phyloP scores from a whole-genome alignment of 2,329 filamentous ascomycete species.

The Colletotrichum sansevieriae region DNA sequence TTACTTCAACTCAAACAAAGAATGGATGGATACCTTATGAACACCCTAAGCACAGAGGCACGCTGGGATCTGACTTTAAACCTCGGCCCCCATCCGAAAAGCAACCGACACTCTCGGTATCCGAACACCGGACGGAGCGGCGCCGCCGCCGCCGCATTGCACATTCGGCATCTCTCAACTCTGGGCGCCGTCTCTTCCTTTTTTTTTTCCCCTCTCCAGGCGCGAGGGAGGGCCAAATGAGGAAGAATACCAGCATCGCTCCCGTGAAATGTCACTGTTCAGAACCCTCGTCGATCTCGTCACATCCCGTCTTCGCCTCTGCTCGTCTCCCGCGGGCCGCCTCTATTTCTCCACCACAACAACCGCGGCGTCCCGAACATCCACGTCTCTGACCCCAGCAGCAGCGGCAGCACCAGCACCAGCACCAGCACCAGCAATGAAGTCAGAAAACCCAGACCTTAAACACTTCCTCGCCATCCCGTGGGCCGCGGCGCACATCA shows the following conservation, averaged over 20 bases:
- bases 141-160: neutral
- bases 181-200: no score
- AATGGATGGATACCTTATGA: neutral
- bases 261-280: neutral
- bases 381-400: neutral
- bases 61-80: neutral
- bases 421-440: conserved; percentile 22
- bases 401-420: neutral
- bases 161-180: no score
- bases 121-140: neutral
- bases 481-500: conserved; percentile 53
- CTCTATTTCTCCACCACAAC: neutral
- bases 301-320: neutral
- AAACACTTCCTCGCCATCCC: conserved; percentile 52
- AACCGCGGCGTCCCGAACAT: neutral
- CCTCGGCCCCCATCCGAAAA: conserved; percentile 17
- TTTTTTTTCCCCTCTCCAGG: no score
- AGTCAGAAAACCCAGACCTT: conserved; percentile 31
- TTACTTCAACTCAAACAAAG: no score
- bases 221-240: no score
- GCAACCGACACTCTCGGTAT: neutral
- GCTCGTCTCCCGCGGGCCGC: neutral
- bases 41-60: conserved; percentile 6
- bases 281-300: neutral
- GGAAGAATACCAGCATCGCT: neutral